These are phyloP conservation scores for Maudiozyma saulgeensis DNA, from an alignment of 805 yeast species.

Conservation along the genomic window DNA sequence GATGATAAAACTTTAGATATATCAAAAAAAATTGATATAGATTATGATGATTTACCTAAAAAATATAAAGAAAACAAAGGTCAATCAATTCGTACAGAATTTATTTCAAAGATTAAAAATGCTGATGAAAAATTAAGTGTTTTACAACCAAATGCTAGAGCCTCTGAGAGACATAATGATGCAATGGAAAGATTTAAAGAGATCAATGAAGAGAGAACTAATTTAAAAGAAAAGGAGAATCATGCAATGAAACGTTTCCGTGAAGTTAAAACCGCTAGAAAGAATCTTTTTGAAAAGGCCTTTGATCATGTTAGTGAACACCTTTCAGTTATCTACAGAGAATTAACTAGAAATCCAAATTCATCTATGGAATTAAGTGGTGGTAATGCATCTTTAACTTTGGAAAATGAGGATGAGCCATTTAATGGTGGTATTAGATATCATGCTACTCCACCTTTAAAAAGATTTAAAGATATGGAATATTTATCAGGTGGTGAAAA, in stretches of 20 bases:
- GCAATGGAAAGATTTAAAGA: constrained; percentile 51
- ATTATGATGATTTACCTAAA: constrained; percentile 40
- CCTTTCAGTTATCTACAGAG: constrained; percentile 75
- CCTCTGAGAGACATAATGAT: constrained; percentile 63
- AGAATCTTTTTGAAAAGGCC: constrained; percentile 55
- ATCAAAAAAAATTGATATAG: constrained; percentile 43
- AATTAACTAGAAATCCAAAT: constrained; percentile 51
- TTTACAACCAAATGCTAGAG: constrained; percentile 74
- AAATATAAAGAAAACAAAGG: constrained; percentile 33
- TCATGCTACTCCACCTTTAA: constrained; percentile 94
- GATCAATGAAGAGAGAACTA: constrained; percentile 54
- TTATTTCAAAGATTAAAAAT: constrained; percentile 33
- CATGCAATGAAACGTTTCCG: constrained; percentile 47
- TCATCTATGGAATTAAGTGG: constrained; percentile 66
- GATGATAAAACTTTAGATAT: constrained; percentile 32
- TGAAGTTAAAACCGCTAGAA: constrained; percentile 49
- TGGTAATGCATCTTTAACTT: constrained; percentile 83
- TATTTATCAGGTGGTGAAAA: constrained; percentile 93
- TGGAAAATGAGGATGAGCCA: constrained; percentile 88
- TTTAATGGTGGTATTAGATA: constrained; percentile 74
- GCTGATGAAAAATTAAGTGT: constrained; percentile 26
- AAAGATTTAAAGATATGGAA: constrained; percentile 87
- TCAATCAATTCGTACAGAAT: constrained; percentile 25
- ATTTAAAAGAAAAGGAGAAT: constrained; percentile 52
- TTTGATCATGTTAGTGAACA: constrained; percentile 64